These are phyloP conservation scores for Vitellaria paradoxa DNA, from an alignment of 179 eudicot species.

Conservation along the genomic window DNA sequence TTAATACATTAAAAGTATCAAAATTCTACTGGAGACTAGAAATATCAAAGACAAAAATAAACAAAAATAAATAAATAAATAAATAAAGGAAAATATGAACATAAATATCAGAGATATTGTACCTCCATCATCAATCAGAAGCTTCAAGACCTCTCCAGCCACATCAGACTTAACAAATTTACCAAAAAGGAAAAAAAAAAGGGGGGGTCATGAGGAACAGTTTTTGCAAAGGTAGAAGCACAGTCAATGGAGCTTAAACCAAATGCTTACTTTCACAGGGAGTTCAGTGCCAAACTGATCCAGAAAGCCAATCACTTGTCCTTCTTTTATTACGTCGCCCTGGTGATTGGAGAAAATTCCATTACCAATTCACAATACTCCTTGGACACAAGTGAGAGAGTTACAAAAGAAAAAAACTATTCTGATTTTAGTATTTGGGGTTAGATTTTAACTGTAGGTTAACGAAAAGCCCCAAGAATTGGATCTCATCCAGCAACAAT, in stretches of 20 bases:
- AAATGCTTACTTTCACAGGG: constrained; percentile 68
- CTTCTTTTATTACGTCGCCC: constrained; percentile 92
- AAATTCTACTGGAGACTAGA: background rate
- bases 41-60: background rate
- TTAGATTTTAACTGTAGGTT: too few relatives aligned
- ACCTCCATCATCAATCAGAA: constrained; percentile 82
- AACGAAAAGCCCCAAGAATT: too few relatives aligned
- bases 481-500: too few relatives aligned
- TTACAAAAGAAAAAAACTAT: too few relatives aligned
- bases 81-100: background rate
- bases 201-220: background rate
- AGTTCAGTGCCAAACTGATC: constrained; percentile 87
- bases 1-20: too few relatives aligned
- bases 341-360: constrained; percentile 17
- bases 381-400: too few relatives aligned
- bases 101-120: constrained; percentile 11
- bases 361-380: background rate
- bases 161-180: constrained; percentile 54
- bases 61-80: too few relatives aligned
- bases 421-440: too few relatives aligned
- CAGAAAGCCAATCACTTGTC: constrained; percentile 75
- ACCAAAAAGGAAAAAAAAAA: background rate
- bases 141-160: constrained; percentile 79
- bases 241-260: constrained; percentile 5
- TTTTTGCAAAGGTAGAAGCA: constrained; percentile 3